phyloP scores from a whole-genome alignment of 106 monocot genomes.

The Narthecium ossifragum region DNA sequence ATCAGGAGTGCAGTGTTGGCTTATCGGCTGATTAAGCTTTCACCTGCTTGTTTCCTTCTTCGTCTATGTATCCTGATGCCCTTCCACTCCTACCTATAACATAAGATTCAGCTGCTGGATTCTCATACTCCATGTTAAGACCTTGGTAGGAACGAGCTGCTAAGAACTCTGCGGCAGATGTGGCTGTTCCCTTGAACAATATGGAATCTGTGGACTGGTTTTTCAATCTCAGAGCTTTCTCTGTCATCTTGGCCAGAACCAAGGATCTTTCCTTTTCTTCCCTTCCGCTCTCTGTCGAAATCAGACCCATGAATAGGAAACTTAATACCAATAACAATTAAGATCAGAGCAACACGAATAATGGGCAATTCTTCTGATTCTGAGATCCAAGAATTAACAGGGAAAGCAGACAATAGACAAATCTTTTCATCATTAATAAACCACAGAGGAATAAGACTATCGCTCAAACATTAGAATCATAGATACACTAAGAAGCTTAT shows the following conservation, averaged over 20 bases:
- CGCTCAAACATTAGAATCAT: too few relatives aligned
- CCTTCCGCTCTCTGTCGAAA: slow-evolving; percentile 34
- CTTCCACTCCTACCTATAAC: slow-evolving; percentile 62
- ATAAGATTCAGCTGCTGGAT: slow-evolving; percentile 35
- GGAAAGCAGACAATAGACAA: too few relatives aligned
- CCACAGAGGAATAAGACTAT: too few relatives aligned
- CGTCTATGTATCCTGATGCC: slow-evolving; percentile 67
- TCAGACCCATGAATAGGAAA: too few relatives aligned
- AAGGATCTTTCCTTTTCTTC: slow-evolving; percentile 36
- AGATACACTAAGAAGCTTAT: too few relatives aligned
- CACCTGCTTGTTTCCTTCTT: slow-evolving; percentile 29
- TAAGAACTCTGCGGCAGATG: slow-evolving; percentile 66
- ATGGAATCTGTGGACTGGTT: slow-evolving; percentile 38
- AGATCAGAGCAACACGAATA: too few relatives aligned
- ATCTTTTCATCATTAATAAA: too few relatives aligned
- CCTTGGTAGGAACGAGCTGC: slow-evolving; percentile 76
- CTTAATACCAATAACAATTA: too few relatives aligned
- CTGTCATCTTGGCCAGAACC: slow-evolving; percentile 40
- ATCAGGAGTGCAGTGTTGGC: too few relatives aligned
- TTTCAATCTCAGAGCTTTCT: slow-evolving; percentile 51
- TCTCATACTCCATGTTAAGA: slow-evolving; percentile 46
- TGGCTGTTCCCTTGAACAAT: slow-evolving; percentile 76
- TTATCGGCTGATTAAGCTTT: neutral
- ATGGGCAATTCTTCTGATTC: too few relatives aligned
- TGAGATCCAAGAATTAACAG: too few relatives aligned